Conservation (phyloP, 108 stramenopile genomes). For the Nitzschia sp. region DNA sequence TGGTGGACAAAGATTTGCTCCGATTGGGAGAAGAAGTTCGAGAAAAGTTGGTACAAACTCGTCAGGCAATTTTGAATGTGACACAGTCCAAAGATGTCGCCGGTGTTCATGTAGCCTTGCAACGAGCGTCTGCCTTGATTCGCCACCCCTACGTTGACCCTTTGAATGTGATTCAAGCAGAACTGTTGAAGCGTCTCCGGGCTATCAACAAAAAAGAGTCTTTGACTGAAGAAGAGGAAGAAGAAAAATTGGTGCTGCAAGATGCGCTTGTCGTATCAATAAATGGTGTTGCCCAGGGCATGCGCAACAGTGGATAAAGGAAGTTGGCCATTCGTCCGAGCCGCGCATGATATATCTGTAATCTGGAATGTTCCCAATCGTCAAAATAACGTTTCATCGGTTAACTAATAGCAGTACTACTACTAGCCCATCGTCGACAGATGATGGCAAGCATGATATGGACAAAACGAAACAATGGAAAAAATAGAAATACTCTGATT, state of each 20-base stretch:
- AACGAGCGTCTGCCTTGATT: slow-evolving; percentile 81
- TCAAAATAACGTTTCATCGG: too few species aligned
- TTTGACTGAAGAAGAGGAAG: slow-evolving; percentile 63
- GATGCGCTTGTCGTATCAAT: slow-evolving; percentile 93
- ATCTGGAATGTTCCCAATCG: too few species aligned
- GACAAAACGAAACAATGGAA: too few species aligned
- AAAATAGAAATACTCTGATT: too few species aligned
- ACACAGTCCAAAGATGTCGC: slow-evolving; percentile 80
- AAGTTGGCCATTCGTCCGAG: too few species aligned
- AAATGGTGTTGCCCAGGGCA: slow-evolving; percentile 95
- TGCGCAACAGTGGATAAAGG: slow-evolving; percentile 94
- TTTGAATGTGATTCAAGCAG: slow-evolving; percentile 96
- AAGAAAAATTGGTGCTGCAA: slow-evolving; percentile 56
- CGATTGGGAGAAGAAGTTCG: slow-evolving; percentile 85
- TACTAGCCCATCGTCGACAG: too few species aligned
- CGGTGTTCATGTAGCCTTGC: slow-evolving; percentile 81
- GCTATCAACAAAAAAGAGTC: slow-evolving; percentile 42
- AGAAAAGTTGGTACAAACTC: slow-evolving; percentile 79
- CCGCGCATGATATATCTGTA: too few species aligned
- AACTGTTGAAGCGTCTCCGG: slow-evolving; percentile 87
- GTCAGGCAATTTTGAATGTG: slow-evolving; percentile 79
- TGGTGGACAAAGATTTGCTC: slow-evolving; percentile 56
- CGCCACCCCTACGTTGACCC: slow-evolving; percentile 96
- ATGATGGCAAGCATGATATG: too few species aligned
- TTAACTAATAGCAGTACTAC: too few species aligned